Evolutionary conservation across 2,329 filamentous ascomycete species (phyloP), one percentile per base, ranked within the genome.

Genomic region (Ophioceras dolichostomum): DNA sequence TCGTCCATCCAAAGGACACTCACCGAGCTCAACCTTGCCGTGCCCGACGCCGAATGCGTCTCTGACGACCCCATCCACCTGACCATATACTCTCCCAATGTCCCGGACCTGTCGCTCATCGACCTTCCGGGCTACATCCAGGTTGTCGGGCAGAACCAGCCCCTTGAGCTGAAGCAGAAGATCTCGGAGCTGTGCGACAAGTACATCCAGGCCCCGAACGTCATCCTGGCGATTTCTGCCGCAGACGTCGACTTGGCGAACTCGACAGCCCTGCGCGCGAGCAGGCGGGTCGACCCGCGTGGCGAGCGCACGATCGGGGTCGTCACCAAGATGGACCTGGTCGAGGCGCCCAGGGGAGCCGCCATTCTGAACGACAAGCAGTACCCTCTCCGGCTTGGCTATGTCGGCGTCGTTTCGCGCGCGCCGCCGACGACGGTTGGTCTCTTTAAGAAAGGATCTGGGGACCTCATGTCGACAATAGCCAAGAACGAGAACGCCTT

Each of bases 301-400:
- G 91, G 91, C 38, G 91, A 98, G 61, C 74, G 91, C 43, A 98
- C 91, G 0, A 98, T 98, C 52, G 91, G 91, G 32, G 91, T 98
- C n/a, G 80, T 98, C 30, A 98, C 91, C 3, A 98, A 98, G 64
- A 95, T 98, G 89, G 91, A 98, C 51, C 69, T 98, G 17, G 88
- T 98, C 7, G 89, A 96, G 47, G 72, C 91, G 3, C 65, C 68
- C 7, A 77, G 89, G 40, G 91, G 88, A 21, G 72, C 76, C 12
- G 70, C 75, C 26, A 85, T 98, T 22, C 67, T 98, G 16, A 79
- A 70, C 19, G 89, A 98, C 56, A 81, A 78, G 53, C 94, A 96
- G 56, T 98, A 98, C 52, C 89, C 91, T 29, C 68, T 98, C 21
- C 75, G 91, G n/a, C 66, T 98, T 4, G 91, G 91, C 4, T 98